Conservation (phyloP, 2,329 filamentous ascomycete species). For the Colletotrichum abscissum region DNA sequence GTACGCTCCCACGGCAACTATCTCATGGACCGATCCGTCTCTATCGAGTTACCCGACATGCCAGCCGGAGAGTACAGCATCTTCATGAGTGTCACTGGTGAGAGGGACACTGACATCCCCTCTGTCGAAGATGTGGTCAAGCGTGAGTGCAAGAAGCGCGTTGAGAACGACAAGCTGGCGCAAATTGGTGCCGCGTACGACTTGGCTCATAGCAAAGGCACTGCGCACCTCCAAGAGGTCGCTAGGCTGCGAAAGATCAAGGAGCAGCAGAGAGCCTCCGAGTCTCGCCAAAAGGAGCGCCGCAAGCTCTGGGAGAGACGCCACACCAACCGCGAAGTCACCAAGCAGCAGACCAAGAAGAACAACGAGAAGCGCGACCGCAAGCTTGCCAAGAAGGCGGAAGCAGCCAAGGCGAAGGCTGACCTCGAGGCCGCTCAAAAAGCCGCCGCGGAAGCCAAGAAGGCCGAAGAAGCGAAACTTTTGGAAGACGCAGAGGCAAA, state of each 20-base stretch:
- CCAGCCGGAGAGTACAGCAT: conserved; percentile 67
- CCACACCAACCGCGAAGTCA: conserved; percentile 55
- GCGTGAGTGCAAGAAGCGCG: conserved; percentile 57
- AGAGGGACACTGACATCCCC: conserved; percentile 53
- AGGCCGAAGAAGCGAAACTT: conserved; percentile 5
- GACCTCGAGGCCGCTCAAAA: conserved; percentile 32
- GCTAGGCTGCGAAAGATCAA: conserved; percentile 60
- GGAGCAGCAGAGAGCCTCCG: conserved; percentile 60
- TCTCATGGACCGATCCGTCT: conserved; percentile 68
- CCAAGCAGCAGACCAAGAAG: conserved; percentile 53
- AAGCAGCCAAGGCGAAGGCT: conserved; percentile 35
- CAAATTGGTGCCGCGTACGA: conserved; percentile 70
- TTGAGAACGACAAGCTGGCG: conserved; percentile 68
- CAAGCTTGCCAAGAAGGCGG: conserved; percentile 34
- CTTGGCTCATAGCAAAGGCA: conserved; percentile 69
- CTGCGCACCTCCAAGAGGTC: conserved; percentile 61
- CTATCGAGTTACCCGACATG: conserved; percentile 67
- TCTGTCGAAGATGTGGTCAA: conserved; percentile 69
- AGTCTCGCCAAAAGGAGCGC: conserved; percentile 56
- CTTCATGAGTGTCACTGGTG: conserved; percentile 65
- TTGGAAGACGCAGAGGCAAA: conserved; percentile 46
- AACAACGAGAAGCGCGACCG: conserved; percentile 48
- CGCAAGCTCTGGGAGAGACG: conserved; percentile 62
- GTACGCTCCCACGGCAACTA: conserved; percentile 70
- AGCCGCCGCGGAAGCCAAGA: conserved; percentile 41